Evolutionary conservation across 2,329 filamentous ascomycete species (phyloP), one percentile per base, ranked within the genome.

Genomic region (Botrytis tulipae): DNA sequence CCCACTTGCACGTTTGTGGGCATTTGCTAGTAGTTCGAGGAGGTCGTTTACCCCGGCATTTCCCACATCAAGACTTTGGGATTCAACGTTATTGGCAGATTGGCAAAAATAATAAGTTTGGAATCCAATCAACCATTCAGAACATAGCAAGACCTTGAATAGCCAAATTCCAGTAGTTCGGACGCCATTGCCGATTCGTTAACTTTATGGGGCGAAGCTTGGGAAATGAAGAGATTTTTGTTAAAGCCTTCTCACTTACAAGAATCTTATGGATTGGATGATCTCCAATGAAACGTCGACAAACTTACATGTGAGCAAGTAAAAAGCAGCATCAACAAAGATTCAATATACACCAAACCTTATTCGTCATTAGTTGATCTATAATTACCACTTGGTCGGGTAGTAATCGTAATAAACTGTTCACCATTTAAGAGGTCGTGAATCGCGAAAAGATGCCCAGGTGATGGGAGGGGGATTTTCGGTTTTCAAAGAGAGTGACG

Each of bases 151-250:
- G 35, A 68, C 65, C 66, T 68, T 42, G 66, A 37, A 68, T n/a
- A 20, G 35, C 9, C 29, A 16, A 10, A 42, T 42, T 37, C 66
- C 66, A 57, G 48, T 54, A 68, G 48, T 68, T 68, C 37, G 66
- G 66, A 57, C 18, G 25, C 48, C 66, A 54, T 68, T 22, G 48
- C 35, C n/a, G 35, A 42, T n/a, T n/a, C 8, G 35, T 57, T 57
- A 16, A 42, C 32, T 40, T 25, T 54, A 14, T 32, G 65, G 9
- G 65, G 65, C 65, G 46, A 51, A 48, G 9, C 10, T 51, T 67
- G 59, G 35, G 44, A 51, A 20, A 67, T 67, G 63, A 51, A 67
- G 63, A 67, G 48, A 67, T 51, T 54, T 67, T 57, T 54, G 48
- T 42, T 54, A 7, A 67, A 67, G 32, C n/a, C 44, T 67, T 37